Evolutionary conservation across 495 filamentous ascomycete genomes (phyloP).

Genomic region (Alectoria sarmentosa): DNA sequence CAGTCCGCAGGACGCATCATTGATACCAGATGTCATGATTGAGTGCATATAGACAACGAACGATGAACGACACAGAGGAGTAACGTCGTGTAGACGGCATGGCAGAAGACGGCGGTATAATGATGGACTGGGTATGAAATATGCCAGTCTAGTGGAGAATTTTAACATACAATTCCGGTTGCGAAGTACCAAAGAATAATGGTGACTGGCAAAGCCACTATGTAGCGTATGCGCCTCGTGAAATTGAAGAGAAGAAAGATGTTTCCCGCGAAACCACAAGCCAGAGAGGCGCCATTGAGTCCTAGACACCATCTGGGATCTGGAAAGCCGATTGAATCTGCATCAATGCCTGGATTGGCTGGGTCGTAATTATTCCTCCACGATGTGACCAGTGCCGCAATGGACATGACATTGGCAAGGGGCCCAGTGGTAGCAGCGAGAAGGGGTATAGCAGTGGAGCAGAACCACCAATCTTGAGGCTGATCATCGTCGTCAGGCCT

Average conservation of each 20-base stretch:
- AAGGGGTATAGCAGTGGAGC: constrained; percentile 68
- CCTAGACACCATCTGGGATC: constrained; percentile 50
- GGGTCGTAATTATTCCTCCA: constrained; percentile 48
- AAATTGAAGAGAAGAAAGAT: constrained; percentile 77
- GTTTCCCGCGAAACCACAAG: constrained; percentile 61
- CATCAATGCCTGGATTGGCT: constrained; percentile 32
- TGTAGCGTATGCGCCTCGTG: constrained; percentile 70
- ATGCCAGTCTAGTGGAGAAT: neutral
- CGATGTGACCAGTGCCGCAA: constrained; percentile 59
- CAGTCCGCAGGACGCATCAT: constrained; percentile 3
- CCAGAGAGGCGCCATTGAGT: constrained; percentile 60
- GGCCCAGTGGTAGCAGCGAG: constrained; percentile 65
- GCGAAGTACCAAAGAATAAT: constrained; percentile 65
- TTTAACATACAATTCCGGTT: constrained; percentile 51
- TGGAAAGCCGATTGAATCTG: constrained; percentile 35
- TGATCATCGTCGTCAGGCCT: constrained; percentile 45
- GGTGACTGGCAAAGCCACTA: constrained; percentile 60
- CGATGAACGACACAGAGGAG: neutral
- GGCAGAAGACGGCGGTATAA: neutral
- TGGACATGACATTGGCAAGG: constrained; percentile 69
- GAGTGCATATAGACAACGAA: neutral
- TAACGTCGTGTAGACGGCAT: neutral
- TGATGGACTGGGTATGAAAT: neutral
- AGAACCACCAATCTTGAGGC: constrained; percentile 66
- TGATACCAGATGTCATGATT: neutral